Evolutionary conservation across 1,139 yeast genomes (phyloP).

Genomic region (Pichia sp.): DNA sequence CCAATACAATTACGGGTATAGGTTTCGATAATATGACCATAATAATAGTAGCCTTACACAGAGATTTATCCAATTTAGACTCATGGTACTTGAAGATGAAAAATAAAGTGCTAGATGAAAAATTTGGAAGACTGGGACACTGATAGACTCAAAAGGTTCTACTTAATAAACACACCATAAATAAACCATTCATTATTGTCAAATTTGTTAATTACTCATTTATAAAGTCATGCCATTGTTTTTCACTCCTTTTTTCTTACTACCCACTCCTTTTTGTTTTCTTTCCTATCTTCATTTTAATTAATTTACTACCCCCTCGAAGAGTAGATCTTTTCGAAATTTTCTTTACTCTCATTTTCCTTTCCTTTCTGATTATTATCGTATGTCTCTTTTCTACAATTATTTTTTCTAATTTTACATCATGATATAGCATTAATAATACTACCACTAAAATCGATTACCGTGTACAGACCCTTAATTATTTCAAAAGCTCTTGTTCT

Average conservation of each 20-base stretch:
- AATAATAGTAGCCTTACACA: constrained; percentile 52
- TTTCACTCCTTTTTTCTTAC: too few relatives aligned
- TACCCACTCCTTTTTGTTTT: too few relatives aligned
- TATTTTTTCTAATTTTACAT: neutral
- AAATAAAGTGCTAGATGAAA: constrained; percentile 47
- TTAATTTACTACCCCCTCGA: neutral
- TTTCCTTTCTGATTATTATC: neutral
- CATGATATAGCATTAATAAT: neutral
- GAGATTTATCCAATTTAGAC: constrained; percentile 33
- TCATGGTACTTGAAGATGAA: constrained; percentile 61
- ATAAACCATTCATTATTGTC: too few relatives aligned
- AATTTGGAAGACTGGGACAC: constrained; percentile 31
- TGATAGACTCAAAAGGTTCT: too few relatives aligned
- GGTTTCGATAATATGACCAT: constrained; percentile 84
- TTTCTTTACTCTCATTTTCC: neutral
- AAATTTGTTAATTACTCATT: too few relatives aligned
- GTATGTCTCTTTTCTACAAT: neutral
- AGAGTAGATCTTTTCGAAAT: neutral
- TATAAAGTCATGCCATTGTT: too few relatives aligned
- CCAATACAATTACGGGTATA: constrained; percentile 70
- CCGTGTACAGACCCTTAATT: neutral
- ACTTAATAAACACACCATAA: too few relatives aligned
- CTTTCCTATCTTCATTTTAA: too few relatives aligned
- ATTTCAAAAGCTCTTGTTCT: neutral
- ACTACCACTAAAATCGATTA: too few relatives aligned